Evolutionary conservation across 2,329 filamentous ascomycete species (phyloP).

Genomic region (Pseudopyricularia javanii): DNA sequence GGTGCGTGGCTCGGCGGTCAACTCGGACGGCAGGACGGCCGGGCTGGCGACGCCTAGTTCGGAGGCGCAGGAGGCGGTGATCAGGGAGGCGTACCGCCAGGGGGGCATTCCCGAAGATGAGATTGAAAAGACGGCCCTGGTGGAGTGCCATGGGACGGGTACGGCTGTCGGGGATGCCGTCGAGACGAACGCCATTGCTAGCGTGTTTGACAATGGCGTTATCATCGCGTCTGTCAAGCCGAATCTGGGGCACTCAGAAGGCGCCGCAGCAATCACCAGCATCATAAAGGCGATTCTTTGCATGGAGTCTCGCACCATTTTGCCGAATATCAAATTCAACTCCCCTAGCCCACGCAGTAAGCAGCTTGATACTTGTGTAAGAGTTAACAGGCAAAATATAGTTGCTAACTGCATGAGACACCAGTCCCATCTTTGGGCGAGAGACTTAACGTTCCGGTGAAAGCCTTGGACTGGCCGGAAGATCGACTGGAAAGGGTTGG

Average conservation of each 20-base stretch:
- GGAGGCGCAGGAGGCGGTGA: constrained; percentile 3
- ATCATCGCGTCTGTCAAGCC: constrained; percentile 18
- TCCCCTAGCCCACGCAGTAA: constrained; percentile 16
- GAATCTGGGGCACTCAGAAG: constrained; percentile 25
- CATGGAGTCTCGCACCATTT: constrained; percentile 17
- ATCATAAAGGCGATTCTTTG: constrained; percentile 20
- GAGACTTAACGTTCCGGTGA: constrained; percentile 13
- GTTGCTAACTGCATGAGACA: too few relatives aligned
- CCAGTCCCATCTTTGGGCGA: constrained; percentile 10
- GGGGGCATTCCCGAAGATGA: constrained; percentile 11
- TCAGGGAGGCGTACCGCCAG: neutral
- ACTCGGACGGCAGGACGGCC: constrained; percentile 9
- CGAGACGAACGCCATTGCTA: constrained; percentile 22
- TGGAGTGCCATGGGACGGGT: constrained; percentile 27
- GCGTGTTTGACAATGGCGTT: constrained; percentile 14
- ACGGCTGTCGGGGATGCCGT: constrained; percentile 28
- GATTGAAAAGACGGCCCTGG: neutral
- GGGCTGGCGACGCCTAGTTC: constrained; percentile 5
- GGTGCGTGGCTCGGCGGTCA: constrained; percentile 11
- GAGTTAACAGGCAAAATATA: too few relatives aligned
- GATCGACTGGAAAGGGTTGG: constrained; percentile 13
- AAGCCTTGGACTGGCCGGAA: constrained; percentile 13
- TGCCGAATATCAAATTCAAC: constrained; percentile 18
- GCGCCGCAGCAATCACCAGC: constrained; percentile 16
- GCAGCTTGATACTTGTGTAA: neutral